Evolutionary conservation across 2,329 filamentous ascomycete genomes (phyloP), one percentile per base, ranked within the genome.

Genomic region (Mycogone perniciosa): DNA sequence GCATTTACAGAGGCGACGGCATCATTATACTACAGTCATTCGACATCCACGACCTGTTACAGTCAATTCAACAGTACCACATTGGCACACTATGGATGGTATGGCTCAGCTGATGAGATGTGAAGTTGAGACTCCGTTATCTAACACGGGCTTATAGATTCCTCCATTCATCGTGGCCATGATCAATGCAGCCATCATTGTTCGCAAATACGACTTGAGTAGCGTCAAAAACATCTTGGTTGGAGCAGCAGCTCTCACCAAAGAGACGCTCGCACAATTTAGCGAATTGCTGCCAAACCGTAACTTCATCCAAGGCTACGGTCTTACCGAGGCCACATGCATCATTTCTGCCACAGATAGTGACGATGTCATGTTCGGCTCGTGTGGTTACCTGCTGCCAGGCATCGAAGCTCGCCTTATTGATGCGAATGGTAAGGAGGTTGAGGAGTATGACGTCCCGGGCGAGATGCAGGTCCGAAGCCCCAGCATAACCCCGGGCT

Each of bases 161-260:
- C 89, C 89, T 6, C 89, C 89, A 0, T 91, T 95, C 60, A 82
- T 95, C 52, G 87, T 95, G 54, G 76, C 81, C 53, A 79, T 95
- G 73, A 74, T 86, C 27, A 87, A 86, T 55, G 84, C 81, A 59
- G 75, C 76, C 40, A 69, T 80, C 0, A 57, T 79, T 0, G 78
- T 82, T 56, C 71, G 77, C 20, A 81, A 86, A 53, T 90, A 84
- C 64, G 85, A 93, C 60, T 71, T 95, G 2, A 85, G 79, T 59
- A 84, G 80, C 44, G 82, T 92, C 0, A 72, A 71, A 6, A 66
- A 72, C 1, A 67, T 89, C 8, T 89, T 86, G 64, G 87, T 85
- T 0, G 89, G 89, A 3, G 89, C 89, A 0, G 89, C 89, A 4
- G 89, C 89, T 0, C 71, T 92, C 0, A 88, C 88, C 2, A 75